A percentile compares a stretch with the other conserved stretches of the same genome.
These are phyloP conservation scores for Aspergillus saccharolyticus DNA, from an alignment of 495 filamentous ascomycete species.

Conservation along the genomic window DNA sequence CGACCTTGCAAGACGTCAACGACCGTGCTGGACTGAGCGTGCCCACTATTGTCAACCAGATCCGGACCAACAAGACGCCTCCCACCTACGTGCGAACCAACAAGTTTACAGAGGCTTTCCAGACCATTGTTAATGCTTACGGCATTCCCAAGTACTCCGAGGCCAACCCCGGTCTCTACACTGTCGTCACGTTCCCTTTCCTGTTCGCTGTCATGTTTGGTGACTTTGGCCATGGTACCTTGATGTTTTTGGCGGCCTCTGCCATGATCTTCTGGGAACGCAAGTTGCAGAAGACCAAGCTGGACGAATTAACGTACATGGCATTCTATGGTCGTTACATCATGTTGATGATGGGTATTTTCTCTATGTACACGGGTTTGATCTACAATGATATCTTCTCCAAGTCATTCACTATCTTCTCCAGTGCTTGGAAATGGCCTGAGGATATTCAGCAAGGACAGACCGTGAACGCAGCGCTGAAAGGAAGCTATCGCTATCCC, in stretches of 20 bases:
- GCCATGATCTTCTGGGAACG: slow-evolving; percentile 97
- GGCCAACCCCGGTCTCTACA: slow-evolving; percentile 91
- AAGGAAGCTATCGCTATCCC: slow-evolving; percentile 75
- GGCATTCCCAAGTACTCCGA: slow-evolving; percentile 95
- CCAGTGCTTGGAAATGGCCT: slow-evolving; percentile 86
- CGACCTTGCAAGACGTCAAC: slow-evolving; percentile 95
- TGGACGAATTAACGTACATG: slow-evolving; percentile 94
- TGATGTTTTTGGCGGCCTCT: slow-evolving; percentile 73
- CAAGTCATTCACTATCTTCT: slow-evolving; percentile 79
- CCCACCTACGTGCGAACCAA: slow-evolving; percentile 96
- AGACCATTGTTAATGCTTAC: slow-evolving; percentile 98
- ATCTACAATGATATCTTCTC: slow-evolving; percentile 99
- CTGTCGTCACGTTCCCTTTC: slow-evolving; percentile 96
- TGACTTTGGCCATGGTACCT: slow-evolving; percentile 84
- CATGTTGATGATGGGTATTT: slow-evolving; percentile 95
- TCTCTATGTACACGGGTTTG: slow-evolving; percentile 93
- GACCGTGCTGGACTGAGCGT: slow-evolving; percentile 90
- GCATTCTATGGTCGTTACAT: slow-evolving; percentile 98
- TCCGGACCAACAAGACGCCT: slow-evolving; percentile 91
- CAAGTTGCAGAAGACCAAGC: slow-evolving; percentile 73
- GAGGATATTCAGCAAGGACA: slow-evolving; percentile 55
- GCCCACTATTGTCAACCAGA: slow-evolving; percentile 95
- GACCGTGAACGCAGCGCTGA: slow-evolving; percentile 58
- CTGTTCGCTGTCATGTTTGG: slow-evolving; percentile 99
- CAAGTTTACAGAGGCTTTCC: slow-evolving; percentile 96